phyloP scores from a whole-genome alignment of 768 basidiomycete species.

The Brasilioporus rufonigricans region DNA sequence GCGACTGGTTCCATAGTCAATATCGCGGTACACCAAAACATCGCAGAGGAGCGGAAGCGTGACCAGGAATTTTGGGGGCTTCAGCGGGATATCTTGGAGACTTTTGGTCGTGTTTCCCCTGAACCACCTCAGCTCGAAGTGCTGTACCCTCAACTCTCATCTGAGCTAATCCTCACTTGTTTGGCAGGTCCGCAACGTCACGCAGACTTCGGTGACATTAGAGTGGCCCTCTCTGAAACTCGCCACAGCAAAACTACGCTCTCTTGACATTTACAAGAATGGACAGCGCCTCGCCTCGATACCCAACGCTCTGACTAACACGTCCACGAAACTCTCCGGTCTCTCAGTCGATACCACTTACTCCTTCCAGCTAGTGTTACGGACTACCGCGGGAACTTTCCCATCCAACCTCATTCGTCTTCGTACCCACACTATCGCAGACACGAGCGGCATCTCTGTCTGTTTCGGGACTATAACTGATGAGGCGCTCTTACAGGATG shows the following conservation, averaged over 20 bases:
- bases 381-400: constrained; percentile 89
- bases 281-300: constrained; percentile 84
- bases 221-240: constrained; percentile 91
- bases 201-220: constrained; percentile 94
- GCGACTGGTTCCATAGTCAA: constrained; percentile 95
- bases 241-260: constrained; percentile 82
- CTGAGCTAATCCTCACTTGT: not conserved
- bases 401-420: constrained; percentile 81
- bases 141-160: constrained; percentile 17
- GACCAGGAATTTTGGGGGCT: constrained; percentile 82
- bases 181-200: constrained; percentile 80
- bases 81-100: constrained; percentile 74
- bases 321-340: constrained; percentile 83
- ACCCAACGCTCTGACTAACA: constrained; percentile 78
- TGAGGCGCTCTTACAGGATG: constrained; percentile 69
- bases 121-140: constrained; percentile 74
- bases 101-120: constrained; percentile 69
- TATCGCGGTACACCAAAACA: constrained; percentile 90
- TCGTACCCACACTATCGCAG: constrained; percentile 90
- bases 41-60: constrained; percentile 77
- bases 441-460: constrained; percentile 92
- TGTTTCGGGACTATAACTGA: constrained; percentile 94
- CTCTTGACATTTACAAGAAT: constrained; percentile 92
- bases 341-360: constrained; percentile 84
- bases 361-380: constrained; percentile 90